A percentile compares a stretch with the other conserved stretches of the same genome.
These are phyloP conservation scores for Danielia oregonensis DNA, from an alignment of 805 yeast species.

Conservation along the genomic window DNA sequence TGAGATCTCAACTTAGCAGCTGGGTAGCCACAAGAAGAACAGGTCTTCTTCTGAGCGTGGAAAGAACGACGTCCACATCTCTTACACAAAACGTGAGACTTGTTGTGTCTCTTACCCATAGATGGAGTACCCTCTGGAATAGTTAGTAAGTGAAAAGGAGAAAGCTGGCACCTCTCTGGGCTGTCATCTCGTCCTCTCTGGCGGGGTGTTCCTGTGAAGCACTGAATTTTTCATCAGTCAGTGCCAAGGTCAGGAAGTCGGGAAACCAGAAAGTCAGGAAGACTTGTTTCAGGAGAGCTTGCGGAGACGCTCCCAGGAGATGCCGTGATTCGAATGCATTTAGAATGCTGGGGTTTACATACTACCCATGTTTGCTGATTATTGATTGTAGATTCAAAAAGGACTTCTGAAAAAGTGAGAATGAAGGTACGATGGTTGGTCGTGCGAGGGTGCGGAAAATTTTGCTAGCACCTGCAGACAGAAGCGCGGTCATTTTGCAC, in stretches of 20 bases:
- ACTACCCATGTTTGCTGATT: slow-evolving; percentile 67
- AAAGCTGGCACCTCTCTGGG: no score
- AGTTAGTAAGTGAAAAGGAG: slow-evolving; percentile 22
- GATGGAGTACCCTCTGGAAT: slow-evolving; percentile 95
- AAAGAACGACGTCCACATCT: slow-evolving; percentile 98
- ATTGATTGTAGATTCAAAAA: slow-evolving; percentile 16
- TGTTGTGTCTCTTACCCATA: slow-evolving; percentile 99
- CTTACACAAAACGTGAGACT: slow-evolving; percentile 98
- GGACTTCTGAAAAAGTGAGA: slow-evolving; percentile 14
- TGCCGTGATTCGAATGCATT: neutral
- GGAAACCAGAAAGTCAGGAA: no score
- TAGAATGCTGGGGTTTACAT: slow-evolving; percentile 41
- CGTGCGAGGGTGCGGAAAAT: slow-evolving; percentile 13
- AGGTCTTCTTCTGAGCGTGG: slow-evolving; percentile 99
- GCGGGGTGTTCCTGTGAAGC: no score
- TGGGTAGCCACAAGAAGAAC: slow-evolving; percentile 99
- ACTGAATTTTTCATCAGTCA: no score
- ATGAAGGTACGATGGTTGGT: no score
- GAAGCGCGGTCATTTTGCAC: slow-evolving; percentile 3
- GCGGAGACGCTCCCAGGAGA: neutral
- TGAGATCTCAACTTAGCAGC: slow-evolving; percentile 96
- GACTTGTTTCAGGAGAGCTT: no score
- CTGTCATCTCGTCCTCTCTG: no score
- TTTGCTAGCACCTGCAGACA: slow-evolving; percentile 12
- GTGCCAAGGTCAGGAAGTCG: no score